A percentile compares a stretch with the other conserved stretches of the same genome.
Conservation (phyloP, 2,329 filamentous ascomycete species). For the Fusarium nisikadoi region DNA sequence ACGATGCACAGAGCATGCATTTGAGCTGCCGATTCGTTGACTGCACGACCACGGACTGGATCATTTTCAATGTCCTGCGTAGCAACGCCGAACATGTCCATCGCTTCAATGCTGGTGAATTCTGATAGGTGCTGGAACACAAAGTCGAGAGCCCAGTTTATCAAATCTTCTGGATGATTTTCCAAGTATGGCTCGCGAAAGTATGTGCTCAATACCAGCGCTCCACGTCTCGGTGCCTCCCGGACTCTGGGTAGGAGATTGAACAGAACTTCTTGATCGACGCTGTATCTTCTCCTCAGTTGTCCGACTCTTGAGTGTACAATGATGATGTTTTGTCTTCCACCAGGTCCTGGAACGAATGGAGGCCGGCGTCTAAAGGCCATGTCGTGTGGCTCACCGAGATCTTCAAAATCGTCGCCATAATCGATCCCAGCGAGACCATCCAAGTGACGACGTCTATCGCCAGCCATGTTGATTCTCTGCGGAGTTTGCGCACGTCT, state of each 20-base stretch:
- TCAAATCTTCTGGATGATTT: background rate
- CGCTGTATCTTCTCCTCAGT: constrained; percentile 12
- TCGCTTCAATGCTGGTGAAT: constrained; percentile 7
- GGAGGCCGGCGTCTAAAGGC: background rate
- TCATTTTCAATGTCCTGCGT: constrained; percentile 19
- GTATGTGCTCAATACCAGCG: constrained; percentile 24
- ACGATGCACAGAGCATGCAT: constrained; percentile 43
- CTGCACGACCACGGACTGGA: background rate
- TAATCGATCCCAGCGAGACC: constrained; percentile 8
- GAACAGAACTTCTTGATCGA: constrained; percentile 19
- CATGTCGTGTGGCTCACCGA: background rate
- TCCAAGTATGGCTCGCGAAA: constrained; percentile 11
- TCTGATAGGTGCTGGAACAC: constrained; percentile 33
- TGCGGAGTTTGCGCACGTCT: background rate
- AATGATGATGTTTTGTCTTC: constrained; percentile 18
- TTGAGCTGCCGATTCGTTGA: constrained; percentile 26
- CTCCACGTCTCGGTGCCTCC: constrained; percentile 17
- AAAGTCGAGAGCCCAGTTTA: constrained; percentile 29
- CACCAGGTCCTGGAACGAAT: background rate
- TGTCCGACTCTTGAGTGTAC: constrained; percentile 20
- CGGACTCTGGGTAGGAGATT: constrained; percentile 25
- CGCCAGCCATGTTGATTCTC: background rate
- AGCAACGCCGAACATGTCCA: constrained; percentile 33
- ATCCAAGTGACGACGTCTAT: background rate
- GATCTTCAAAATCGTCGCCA: background rate